phyloP scores from a whole-genome alignment of 2,329 filamentous ascomycete species.

The Fusarium tanahbumbuense region DNA sequence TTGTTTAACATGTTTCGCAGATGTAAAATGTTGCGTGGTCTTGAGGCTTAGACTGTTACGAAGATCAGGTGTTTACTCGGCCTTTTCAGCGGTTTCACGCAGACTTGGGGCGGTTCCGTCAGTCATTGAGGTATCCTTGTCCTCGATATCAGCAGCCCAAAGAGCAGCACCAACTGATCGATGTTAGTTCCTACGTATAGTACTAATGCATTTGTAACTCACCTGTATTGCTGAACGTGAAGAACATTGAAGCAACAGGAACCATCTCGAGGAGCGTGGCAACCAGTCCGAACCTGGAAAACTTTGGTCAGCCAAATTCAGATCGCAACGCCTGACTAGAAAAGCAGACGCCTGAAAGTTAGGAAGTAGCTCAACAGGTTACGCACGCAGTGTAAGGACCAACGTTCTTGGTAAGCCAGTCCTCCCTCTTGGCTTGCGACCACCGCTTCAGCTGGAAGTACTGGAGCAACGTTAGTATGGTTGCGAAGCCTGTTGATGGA shows the following conservation, averaged over 20 bases:
- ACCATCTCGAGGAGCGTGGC: constrained; percentile 87
- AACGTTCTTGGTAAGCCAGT: constrained; percentile 76
- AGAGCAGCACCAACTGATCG: constrained; percentile 82
- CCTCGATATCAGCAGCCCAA: constrained; percentile 91
- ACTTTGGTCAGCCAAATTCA: constrained; percentile 20
- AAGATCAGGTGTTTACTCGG: constrained; percentile 52
- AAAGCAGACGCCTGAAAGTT: neutral
- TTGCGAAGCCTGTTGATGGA: neutral
- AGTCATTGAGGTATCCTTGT: constrained; percentile 61
- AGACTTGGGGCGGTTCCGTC: constrained; percentile 63
- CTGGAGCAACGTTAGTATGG: constrained; percentile 52
- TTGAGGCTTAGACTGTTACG: neutral
- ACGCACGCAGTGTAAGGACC: constrained; percentile 85
- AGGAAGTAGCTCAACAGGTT: neutral
- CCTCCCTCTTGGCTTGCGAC: constrained; percentile 71
- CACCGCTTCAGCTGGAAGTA: constrained; percentile 95
- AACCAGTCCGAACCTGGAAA: constrained; percentile 75
- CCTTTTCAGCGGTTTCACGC: constrained; percentile 62
- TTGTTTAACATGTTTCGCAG: constrained; percentile 12
- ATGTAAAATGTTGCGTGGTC: constrained; percentile 6
- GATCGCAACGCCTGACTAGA: constrained; percentile 2
- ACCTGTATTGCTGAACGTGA: constrained; percentile 89
- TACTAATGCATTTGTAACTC: constrained; percentile 37
- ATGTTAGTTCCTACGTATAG: constrained; percentile 17
- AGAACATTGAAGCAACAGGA: constrained; percentile 83